These are phyloP conservation scores for Ustilago nuda DNA, from an alignment of 1,284 basidiomycete species.

Conservation along the genomic window DNA sequence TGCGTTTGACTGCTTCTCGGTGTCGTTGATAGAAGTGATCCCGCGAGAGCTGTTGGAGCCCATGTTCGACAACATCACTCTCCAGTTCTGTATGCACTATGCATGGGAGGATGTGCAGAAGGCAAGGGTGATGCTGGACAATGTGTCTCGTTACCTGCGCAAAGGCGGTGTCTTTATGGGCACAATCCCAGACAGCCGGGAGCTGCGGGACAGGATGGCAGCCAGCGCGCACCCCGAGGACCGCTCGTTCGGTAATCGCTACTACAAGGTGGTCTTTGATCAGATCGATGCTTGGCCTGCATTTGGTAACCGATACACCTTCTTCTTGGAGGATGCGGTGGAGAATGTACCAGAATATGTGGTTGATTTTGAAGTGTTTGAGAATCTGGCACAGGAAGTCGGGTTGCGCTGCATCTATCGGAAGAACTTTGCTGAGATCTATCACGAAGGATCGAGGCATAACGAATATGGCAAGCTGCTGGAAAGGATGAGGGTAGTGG, in stretches of 20 bases:
- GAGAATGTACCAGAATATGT: constrained; percentile 93
- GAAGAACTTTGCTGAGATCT: constrained; percentile 76
- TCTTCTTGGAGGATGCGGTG: constrained; percentile 93
- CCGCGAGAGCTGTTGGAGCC: constrained; percentile 74
- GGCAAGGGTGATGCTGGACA: constrained; percentile 90
- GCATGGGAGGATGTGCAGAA: constrained; percentile 91
- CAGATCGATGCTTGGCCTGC: constrained; percentile 72
- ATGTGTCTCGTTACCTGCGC: constrained; percentile 84
- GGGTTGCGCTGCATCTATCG: constrained; percentile 81
- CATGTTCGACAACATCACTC: constrained; percentile 91
- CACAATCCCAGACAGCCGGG: constrained; percentile 83
- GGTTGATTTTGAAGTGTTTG: constrained; percentile 93
- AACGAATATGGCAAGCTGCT: constrained; percentile 47
- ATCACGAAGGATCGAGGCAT: constrained; percentile 44
- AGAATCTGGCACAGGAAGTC: constrained; percentile 84
- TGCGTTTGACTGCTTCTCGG: constrained; percentile 87
- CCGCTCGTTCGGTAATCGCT: constrained; percentile 84
- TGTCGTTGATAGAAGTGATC: constrained; percentile 79
- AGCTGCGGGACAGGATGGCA: constrained; percentile 78
- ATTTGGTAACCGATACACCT: constrained; percentile 88
- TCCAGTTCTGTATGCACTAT: constrained; percentile 99
- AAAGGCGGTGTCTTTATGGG: constrained; percentile 90
- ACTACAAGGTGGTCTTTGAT: constrained; percentile 89
- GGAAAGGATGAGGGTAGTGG: constrained; percentile 54
- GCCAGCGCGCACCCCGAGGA: constrained; percentile 75